phyloP scores from a whole-genome alignment of 1,139 yeast species.

The Scheffersomyces insectosa region DNA sequence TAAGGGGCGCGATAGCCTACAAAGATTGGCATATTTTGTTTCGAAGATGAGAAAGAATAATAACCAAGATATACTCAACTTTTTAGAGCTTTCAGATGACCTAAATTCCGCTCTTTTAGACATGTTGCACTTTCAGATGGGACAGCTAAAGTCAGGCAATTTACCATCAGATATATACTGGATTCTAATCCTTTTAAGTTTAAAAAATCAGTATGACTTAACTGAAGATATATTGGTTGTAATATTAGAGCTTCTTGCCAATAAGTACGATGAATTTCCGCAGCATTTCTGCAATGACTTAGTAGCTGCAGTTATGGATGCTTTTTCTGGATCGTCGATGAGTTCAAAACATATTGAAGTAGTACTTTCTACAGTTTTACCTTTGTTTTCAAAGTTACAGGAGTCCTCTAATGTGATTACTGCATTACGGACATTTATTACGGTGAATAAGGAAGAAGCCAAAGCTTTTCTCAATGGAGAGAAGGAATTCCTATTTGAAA shows the following conservation, averaged over 20 bases:
- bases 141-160: no score
- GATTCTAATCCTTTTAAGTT: no score
- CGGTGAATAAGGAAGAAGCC: not conserved
- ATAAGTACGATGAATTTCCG: not conserved
- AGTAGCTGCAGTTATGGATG: slow-evolving; percentile 13
- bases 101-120: no score
- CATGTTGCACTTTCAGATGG: no score
- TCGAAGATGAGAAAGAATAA: slow-evolving; percentile 22
- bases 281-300: slow-evolving; percentile 18
- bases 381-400: not conserved
- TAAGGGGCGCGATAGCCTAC: slow-evolving; percentile 20
- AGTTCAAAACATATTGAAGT: slow-evolving; percentile 3
- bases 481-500: slow-evolving; percentile 2
- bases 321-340: slow-evolving; percentile 11
- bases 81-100: no score
- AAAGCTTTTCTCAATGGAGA: slow-evolving; percentile 2
- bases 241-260: not conserved
- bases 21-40: slow-evolving; percentile 47
- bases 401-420: not conserved
- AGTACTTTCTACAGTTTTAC: not conserved
- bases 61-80: no score
- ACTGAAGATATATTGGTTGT: no score
- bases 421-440: not conserved
- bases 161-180: no score
- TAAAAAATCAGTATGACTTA: no score